Evolutionary conservation across 495 filamentous ascomycete genomes (phyloP), one percentile per base, ranked within the genome.

Genomic region (Lineolata rhizophorae): DNA sequence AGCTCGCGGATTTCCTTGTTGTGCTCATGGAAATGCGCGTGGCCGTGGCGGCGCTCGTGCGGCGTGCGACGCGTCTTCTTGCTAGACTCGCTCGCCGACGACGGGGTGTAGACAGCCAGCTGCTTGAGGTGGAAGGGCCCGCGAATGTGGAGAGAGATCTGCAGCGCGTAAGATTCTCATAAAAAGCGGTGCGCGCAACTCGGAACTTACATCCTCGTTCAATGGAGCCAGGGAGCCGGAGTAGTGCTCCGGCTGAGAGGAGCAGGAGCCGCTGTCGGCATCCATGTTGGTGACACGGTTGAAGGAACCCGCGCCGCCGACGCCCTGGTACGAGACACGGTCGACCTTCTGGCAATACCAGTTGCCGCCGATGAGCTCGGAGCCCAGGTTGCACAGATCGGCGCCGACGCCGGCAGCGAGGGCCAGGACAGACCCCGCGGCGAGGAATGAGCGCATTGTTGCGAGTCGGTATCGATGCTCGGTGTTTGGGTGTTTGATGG

Each of bases 141-240:
- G 22, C 75, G 69, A 45, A 82, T 62, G 42, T 77, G 69, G 29
- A 78, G 30, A 0, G 72, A 74, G 20, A 80, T 47, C 76, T 79
- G 31, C 18, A 25, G n/a, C 6, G 22, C 22, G 22, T 6, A 25
- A 25, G 22, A 25, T n/a, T 25, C n/a, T n/a, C n/a, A n/a, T n/a
- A n/a, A n/a, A 25, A 18, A 11, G 14, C 5, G 22, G 20, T 21
- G 22, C 22, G n/a, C 25, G 3, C 2, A 5, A 30, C 13, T 12
- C 11, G 18, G 10, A 32, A 18, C 61, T 48, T 50, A 78, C 76
- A 43, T 73, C 70, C 36, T 75, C 70, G 44, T 70, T 51, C 31
- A 76, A 58, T 0, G 76, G 76, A 19, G 72, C 57, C 24, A 78
- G 41, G 11, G 55, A 53, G 6, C 71, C 72, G 5, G 50, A 56